A percentile compares a stretch with the other conserved stretches of the same genome.
These are phyloP conservation scores for Groenewaldozyma sp. DNA, from an alignment of 1,139 yeast species.

Conservation along the genomic window DNA sequence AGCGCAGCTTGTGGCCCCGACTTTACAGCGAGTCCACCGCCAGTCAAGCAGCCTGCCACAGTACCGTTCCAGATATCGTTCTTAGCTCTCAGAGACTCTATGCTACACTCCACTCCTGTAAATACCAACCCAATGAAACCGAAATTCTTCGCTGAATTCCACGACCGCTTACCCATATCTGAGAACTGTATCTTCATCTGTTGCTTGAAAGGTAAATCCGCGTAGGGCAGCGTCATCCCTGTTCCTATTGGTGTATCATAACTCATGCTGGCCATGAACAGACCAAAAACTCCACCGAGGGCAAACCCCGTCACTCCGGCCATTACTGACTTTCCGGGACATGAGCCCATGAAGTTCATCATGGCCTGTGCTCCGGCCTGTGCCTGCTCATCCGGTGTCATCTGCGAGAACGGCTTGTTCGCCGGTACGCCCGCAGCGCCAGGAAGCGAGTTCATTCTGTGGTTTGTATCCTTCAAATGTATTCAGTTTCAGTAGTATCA, in stretches of 20 bases:
- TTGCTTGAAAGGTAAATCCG: slow-evolving; percentile 83
- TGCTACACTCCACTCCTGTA: slow-evolving; percentile 89
- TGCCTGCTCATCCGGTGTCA: slow-evolving; percentile 90
- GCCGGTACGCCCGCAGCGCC: too few relatives aligned
- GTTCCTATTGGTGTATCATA: slow-evolving; percentile 69
- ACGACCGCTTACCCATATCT: slow-evolving; percentile 87
- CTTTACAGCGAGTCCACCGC: slow-evolving; percentile 79
- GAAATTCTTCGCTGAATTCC: slow-evolving; percentile 83
- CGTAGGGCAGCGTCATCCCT: slow-evolving; percentile 38
- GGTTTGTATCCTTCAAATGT: too few relatives aligned
- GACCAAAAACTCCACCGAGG: slow-evolving; percentile 91
- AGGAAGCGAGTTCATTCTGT: too few relatives aligned
- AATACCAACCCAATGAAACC: slow-evolving; percentile 92
- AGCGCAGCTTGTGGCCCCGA: slow-evolving; percentile 91
- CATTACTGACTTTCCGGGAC: slow-evolving; percentile 89
- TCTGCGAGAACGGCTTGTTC: slow-evolving; percentile 43
- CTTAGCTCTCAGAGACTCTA: slow-evolving; percentile 74
- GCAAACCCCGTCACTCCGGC: slow-evolving; percentile 94
- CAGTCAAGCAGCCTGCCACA: slow-evolving; percentile 91
- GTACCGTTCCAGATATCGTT: slow-evolving; percentile 90
- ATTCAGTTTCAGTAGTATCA: too few relatives aligned
- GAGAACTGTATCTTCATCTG: slow-evolving; percentile 86
- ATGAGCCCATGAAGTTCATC: slow-evolving; percentile 78
- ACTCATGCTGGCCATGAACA: slow-evolving; percentile 90
- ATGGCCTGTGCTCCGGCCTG: slow-evolving; percentile 82